Percentiles rank a stretch among this genome's conserved stretches.
Conservation (phyloP, 2,329 filamentous ascomycete genomes). For the Ascochyta pisi region DNA sequence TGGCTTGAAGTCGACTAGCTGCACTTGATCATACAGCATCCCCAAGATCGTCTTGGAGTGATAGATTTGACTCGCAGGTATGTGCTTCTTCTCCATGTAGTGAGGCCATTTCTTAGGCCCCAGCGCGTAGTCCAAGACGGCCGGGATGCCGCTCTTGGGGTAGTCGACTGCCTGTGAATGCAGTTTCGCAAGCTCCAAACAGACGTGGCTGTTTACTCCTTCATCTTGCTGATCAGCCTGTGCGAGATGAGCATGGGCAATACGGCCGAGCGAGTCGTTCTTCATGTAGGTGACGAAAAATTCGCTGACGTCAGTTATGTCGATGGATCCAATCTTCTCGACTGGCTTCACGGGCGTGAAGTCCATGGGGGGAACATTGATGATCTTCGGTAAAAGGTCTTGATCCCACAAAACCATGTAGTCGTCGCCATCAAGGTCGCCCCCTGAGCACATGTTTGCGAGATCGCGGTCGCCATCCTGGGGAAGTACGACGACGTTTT, state of each 20-base stretch:
- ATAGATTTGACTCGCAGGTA: conserved; percentile 62
- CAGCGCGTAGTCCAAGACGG: conserved; percentile 68
- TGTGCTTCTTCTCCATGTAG: conserved; percentile 77
- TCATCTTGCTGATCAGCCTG: conserved; percentile 68
- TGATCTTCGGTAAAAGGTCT: conserved; percentile 66
- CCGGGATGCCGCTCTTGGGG: conserved; percentile 84
- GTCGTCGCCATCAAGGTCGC: conserved; percentile 94
- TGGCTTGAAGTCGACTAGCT: conserved; percentile 72
- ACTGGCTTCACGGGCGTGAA: conserved; percentile 67
- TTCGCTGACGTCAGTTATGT: conserved; percentile 73
- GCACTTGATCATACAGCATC: conserved; percentile 79
- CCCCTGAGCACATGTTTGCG: conserved; percentile 93
- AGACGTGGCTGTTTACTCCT: conserved; percentile 73
- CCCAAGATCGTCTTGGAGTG: conserved; percentile 76
- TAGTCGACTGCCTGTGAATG: conserved; percentile 96
- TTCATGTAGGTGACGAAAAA: conserved; percentile 96
- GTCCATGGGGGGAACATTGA: conserved; percentile 80
- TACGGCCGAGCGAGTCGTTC: conserved; percentile 79
- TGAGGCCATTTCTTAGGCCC: conserved; percentile 76
- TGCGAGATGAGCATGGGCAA: conserved; percentile 83
- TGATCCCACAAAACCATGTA: conserved; percentile 93
- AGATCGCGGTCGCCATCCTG: conserved; percentile 82
- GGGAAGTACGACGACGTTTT: conserved; percentile 87
- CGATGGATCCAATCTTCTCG: conserved; percentile 67
- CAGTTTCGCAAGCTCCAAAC: conserved; percentile 73